A percentile compares a stretch with the other conserved stretches of the same genome.
Evolutionary conservation across 2,329 filamentous ascomycete species (phyloP).

Genomic region (Pseudohalonectria lignicola): DNA sequence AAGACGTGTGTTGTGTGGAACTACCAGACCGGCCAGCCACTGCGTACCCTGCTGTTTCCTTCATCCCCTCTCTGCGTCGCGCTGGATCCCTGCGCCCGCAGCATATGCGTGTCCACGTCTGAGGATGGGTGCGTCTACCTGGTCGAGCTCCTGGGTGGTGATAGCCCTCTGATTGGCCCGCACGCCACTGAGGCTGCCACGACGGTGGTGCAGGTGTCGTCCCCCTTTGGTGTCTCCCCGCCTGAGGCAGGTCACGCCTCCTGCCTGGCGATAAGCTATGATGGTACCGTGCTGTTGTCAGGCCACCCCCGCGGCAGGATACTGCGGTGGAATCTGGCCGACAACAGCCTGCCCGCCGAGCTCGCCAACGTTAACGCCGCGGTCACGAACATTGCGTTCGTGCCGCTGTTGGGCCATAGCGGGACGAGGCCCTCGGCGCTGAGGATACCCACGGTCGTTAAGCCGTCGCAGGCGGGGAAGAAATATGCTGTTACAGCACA

Average conservation of each 20-base stretch:
- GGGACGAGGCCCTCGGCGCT: constrained; percentile 4
- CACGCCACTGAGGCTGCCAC: constrained; percentile 40
- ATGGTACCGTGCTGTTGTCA: constrained; percentile 68
- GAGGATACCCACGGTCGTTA: constrained; percentile 51
- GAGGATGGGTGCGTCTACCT: constrained; percentile 73
- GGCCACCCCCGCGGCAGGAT: constrained; percentile 75
- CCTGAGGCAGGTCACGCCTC: constrained; percentile 50
- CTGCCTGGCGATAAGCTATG: constrained; percentile 67
- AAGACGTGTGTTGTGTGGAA: constrained; percentile 92
- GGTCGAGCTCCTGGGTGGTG: constrained; percentile 57
- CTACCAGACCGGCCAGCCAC: constrained; percentile 63
- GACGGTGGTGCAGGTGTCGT: constrained; percentile 44
- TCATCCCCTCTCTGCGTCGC: constrained; percentile 59
- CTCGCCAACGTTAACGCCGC: constrained; percentile 66
- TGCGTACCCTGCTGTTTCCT: constrained; percentile 75
- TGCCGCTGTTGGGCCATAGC: constrained; percentile 46
- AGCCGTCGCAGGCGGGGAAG: constrained; percentile 58
- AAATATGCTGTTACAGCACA: constrained; percentile 58
- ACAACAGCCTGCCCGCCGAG: constrained; percentile 55
- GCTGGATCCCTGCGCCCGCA: constrained; percentile 75
- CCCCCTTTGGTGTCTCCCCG: constrained; percentile 45
- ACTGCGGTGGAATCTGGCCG: constrained; percentile 68
- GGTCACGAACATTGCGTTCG: constrained; percentile 71
- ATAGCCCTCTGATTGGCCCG: constrained; percentile 39
- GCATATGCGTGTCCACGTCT: constrained; percentile 63